Conservation (phyloP, 2,329 filamentous ascomycete genomes). For the Fusarium verrucosum region DNA sequence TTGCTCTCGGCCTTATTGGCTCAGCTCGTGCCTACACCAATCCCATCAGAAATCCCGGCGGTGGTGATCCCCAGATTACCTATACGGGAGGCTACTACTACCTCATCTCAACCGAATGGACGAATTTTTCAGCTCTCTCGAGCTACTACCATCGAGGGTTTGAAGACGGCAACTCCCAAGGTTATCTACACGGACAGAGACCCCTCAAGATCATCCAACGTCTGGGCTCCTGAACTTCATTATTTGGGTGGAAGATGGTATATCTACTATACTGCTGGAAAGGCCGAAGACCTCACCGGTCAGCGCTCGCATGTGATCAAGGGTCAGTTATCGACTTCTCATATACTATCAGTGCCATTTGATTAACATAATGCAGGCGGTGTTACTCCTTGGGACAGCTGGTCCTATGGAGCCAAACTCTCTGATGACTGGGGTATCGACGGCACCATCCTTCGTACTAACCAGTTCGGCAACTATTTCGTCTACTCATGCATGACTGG, state of each 20-base stretch:
- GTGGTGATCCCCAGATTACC: slow-evolving; percentile 63
- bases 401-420: slow-evolving; percentile 59
- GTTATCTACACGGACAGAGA: slow-evolving; percentile 60
- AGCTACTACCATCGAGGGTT: slow-evolving; percentile 61
- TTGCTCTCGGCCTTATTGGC: slow-evolving; percentile 23
- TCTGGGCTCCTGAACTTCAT: slow-evolving; percentile 68
- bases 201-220: slow-evolving; percentile 60
- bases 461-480: slow-evolving; percentile 59
- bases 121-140: slow-evolving; percentile 63
- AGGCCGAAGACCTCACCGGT: slow-evolving; percentile 53
- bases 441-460: slow-evolving; percentile 61
- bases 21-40: slow-evolving; percentile 56
- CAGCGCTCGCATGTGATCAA: slow-evolving; percentile 63
- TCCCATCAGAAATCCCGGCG: slow-evolving; percentile 59
- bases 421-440: slow-evolving; percentile 63
- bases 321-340: slow-evolving; percentile 46
- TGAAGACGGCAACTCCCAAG: slow-evolving; percentile 63
- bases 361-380: slow-evolving; percentile 52
- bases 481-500: slow-evolving; percentile 63
- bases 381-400: slow-evolving; percentile 60
- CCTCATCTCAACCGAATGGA: slow-evolving; percentile 65
- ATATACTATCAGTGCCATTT: rapidly evolving
- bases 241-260: slow-evolving; percentile 61
- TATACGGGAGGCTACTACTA: slow-evolving; percentile 66
- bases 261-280: slow-evolving; percentile 66